These are phyloP conservation scores for Kondoa malvinella DNA, from an alignment of 768 basidiomycete genomes.

Conservation along the genomic window DNA sequence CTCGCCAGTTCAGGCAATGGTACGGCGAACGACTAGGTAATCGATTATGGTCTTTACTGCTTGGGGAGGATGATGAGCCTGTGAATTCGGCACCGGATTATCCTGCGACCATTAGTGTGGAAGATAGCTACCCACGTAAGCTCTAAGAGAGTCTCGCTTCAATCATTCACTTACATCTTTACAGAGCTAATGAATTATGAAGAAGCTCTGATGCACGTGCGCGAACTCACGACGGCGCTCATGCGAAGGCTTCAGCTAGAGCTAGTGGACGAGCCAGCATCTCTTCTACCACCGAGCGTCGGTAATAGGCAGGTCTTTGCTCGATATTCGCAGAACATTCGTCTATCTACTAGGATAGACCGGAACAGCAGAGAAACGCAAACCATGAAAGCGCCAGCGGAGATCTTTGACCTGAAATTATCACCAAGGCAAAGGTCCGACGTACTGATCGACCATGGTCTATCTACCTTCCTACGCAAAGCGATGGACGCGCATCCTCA, in stretches of 20 bases:
- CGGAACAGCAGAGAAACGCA: slow-evolving; percentile 11
- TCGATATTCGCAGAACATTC: slow-evolving; percentile 14
- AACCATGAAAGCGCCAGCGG: slow-evolving; percentile 12
- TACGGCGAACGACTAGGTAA: slow-evolving; percentile 17
- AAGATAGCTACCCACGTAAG: slow-evolving; percentile 19
- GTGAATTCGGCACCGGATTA: slow-evolving; percentile 22
- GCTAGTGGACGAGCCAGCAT: slow-evolving; percentile 16
- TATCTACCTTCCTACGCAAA: slow-evolving; percentile 8
- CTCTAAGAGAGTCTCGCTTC: too few species aligned
- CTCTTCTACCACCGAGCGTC: not conserved
- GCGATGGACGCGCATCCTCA: not conserved
- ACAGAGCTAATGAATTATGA: not conserved
- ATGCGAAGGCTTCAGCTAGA: slow-evolving; percentile 21
- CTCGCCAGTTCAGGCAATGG: slow-evolving; percentile 6
- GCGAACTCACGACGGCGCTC: slow-evolving; percentile 13
- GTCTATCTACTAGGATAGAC: slow-evolving; percentile 14
- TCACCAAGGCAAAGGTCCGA: slow-evolving; percentile 7
- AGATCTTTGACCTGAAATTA: slow-evolving; percentile 10
- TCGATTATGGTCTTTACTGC: slow-evolving; percentile 19
- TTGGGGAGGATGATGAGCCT: slow-evolving; percentile 20
- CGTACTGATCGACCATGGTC: slow-evolving; percentile 1
- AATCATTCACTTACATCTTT: too few species aligned
- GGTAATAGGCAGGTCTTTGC: slow-evolving; percentile 8
- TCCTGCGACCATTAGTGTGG: slow-evolving; percentile 23
- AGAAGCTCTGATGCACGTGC: slow-evolving; percentile 9